A percentile compares a stretch with the other conserved stretches of the same genome.
Conservation (phyloP, 768 basidiomycete genomes). For the Leccinum subtestaceum region DNA sequence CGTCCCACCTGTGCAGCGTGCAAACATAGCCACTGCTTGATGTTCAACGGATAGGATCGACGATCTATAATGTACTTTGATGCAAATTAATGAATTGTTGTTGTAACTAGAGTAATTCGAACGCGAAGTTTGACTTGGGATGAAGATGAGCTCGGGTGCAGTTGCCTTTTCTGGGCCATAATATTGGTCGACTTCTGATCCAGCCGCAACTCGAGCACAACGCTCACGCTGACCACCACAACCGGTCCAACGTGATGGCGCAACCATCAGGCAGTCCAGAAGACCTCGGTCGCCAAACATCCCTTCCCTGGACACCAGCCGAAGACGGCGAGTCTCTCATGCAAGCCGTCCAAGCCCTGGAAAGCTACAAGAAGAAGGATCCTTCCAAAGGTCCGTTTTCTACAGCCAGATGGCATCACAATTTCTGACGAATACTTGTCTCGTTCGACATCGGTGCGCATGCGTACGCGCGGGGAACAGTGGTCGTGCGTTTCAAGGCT, state of each 20-base stretch:
- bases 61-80: neutral
- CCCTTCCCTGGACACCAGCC: conserved; percentile 33
- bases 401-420: neutral
- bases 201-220: neutral
- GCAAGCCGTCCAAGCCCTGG: conserved; percentile 69
- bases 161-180: conserved; percentile 14
- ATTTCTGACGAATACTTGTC: neutral
- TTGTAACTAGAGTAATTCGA: neutral
- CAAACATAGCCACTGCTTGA: conserved; percentile 1
- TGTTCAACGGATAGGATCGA: neutral
- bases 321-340: conserved; percentile 31
- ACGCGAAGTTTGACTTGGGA: neutral
- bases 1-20: conserved; percentile 10
- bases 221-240: conserved; percentile 2
- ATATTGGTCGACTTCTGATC: neutral
- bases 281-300: conserved; percentile 30
- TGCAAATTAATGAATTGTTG: neutral
- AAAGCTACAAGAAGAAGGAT: conserved; percentile 86
- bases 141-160: neutral
- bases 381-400: conserved; percentile 60
- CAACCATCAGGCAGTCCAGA: conserved; percentile 33
- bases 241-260: conserved; percentile 22
- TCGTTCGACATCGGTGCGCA: neutral
- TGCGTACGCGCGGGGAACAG: conserved; percentile 38
- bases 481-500: conserved; percentile 95